Evolutionary conservation across 1,139 yeast species (phyloP), one percentile per base, ranked within the genome.

Genomic region (Blastobotrys serpentis): DNA sequence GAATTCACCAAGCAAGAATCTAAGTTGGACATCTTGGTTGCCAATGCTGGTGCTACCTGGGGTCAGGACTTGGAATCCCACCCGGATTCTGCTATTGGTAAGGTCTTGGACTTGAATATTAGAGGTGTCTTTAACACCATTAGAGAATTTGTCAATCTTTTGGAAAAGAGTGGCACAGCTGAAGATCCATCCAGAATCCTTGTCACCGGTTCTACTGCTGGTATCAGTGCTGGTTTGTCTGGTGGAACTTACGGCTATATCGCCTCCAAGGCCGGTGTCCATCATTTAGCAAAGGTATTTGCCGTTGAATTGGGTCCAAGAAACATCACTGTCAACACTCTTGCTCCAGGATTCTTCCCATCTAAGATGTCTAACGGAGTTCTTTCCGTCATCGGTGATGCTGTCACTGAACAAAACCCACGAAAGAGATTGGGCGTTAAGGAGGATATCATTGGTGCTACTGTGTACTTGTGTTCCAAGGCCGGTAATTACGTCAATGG

Each of bases 11-110:
- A 68, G 50, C 68, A 66, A 38, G 74, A 58, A 42, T 49, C 56
- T 13, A 72, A 74, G 59, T 74, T 83, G 29, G 81, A 85, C 61
- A 82, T 85, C 52, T 71, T 85, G 54, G 72, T 83, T 58, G 88
- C 90, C 51, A 85, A 85, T 59, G 92, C 92, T 11, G 94, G 94
- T 43, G 89, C 90, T 8, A 70, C 84, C 13, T 85, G 92, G 92
- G 92, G 90, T 26, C 84, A 81, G 3, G 78, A 77, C 25, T 68
- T 84, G 49, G 82, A 74, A 40, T 70, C 70, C 3, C 90, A 84
- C 61, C 81, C 87, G 1, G 80, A 80, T 39, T 53, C 68, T 2
- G 89, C 87, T 0, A 68, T 85, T 56, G 78, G 75, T 54, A 84
- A 84, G 66, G 84, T 84, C 6, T 66, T 84, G 62, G 76, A 76